Conservation (phyloP, 257 asterid species). For the Ilex aquifolium region DNA sequence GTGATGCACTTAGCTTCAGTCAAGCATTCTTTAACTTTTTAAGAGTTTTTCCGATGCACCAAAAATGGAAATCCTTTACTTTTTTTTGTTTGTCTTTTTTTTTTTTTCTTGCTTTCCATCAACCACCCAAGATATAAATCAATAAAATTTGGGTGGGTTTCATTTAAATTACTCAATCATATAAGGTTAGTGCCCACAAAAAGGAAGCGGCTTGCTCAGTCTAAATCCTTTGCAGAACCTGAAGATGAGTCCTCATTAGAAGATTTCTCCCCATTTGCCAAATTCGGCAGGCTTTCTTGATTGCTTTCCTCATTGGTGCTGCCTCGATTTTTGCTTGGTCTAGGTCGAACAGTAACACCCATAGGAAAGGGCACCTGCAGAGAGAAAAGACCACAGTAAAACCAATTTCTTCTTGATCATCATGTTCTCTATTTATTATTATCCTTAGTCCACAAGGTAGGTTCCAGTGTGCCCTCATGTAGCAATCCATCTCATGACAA, state of each 20-base stretch:
- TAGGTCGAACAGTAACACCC: conserved; percentile 81
- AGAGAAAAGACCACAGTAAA: not conserved
- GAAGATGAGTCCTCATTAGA: conserved; percentile 55
- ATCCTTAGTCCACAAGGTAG: not conserved
- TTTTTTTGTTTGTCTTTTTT: conserved; percentile 28
- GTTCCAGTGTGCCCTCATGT: not conserved
- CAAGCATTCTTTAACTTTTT: conserved; percentile 29
- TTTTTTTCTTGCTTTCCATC: not conserved
- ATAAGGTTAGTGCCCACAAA: conserved; percentile 61
- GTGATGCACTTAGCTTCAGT: conserved; percentile 8
- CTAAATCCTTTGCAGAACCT: conserved; percentile 63
- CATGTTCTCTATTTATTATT: not conserved
- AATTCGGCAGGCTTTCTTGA: conserved; percentile 43
- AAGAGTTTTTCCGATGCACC: conserved; percentile 26
- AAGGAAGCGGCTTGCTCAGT: conserved; percentile 40
- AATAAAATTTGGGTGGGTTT: conserved; percentile 48
- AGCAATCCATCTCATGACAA: too few relatives aligned
- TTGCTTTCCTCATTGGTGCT: conserved; percentile 53
- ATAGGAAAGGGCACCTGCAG: conserved; percentile 96
- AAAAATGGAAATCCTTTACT: conserved; percentile 8
- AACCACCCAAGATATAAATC: conserved; percentile 57
- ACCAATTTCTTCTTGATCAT: not conserved
- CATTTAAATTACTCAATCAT: conserved; percentile 27
- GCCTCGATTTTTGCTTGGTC: conserved; percentile 57
- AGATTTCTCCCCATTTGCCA: conserved; percentile 44